phyloP scores from a whole-genome alignment of 768 basidiomycete genomes.

The Leccinum boreale region DNA sequence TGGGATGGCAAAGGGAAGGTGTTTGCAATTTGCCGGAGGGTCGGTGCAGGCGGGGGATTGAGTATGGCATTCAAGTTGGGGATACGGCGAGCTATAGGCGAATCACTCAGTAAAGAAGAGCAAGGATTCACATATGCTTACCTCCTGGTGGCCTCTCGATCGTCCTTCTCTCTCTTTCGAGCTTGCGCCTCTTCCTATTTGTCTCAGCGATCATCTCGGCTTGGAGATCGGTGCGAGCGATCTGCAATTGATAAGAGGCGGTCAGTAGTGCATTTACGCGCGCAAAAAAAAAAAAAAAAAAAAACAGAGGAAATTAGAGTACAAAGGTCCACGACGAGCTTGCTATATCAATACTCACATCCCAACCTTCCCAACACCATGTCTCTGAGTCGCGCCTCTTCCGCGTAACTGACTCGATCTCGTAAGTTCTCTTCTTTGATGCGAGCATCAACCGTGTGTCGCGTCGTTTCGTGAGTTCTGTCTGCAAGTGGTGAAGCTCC shows the following conservation, averaged over 20 bases:
- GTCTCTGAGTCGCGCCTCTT: conserved; percentile 68
- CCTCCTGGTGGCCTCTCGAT: conserved; percentile 74
- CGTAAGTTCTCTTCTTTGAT: conserved; percentile 65
- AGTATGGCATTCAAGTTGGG: conserved; percentile 44
- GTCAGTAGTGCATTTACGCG: conserved; percentile 7
- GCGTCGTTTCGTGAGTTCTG: conserved; percentile 71
- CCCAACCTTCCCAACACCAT: conserved; percentile 90
- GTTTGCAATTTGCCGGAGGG: conserved; percentile 65
- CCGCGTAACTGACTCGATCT: conserved; percentile 58
- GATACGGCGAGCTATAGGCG: conserved; percentile 49
- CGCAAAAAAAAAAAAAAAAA: background rate
- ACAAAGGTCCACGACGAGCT: background rate
- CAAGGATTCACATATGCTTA: conserved; percentile 34
- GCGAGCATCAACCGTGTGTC: conserved; percentile 83
- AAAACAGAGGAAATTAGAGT: conserved; percentile 2
- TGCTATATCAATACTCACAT: conserved; percentile 44
- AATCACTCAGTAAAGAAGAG: conserved; percentile 3
- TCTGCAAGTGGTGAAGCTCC: conserved; percentile 77
- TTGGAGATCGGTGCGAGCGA: conserved; percentile 75
- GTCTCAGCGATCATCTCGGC: conserved; percentile 87
- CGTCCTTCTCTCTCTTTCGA: conserved; percentile 83
- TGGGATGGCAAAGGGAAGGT: conserved; percentile 46
- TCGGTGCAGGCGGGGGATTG: conserved; percentile 53
- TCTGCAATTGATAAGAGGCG: conserved; percentile 36
- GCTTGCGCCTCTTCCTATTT: conserved; percentile 75